Evolutionary conservation across 208 protist species (phyloP), one percentile per base, ranked within the genome.

Genomic region (Trypanosoma lewisi): DNA sequence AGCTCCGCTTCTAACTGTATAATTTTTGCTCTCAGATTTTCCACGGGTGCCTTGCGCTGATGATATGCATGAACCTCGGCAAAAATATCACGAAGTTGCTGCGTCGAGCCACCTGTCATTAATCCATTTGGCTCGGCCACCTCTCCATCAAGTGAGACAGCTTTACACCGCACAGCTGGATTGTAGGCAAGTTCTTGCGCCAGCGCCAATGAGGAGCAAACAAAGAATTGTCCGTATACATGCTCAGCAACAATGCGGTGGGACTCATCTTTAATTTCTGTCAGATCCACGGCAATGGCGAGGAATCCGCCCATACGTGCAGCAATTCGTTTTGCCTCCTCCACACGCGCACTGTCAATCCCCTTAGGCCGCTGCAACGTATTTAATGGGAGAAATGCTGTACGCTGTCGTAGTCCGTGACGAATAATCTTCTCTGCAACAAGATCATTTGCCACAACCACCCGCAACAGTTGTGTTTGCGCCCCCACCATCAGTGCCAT

Each of bases 71-170:
- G 60, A 41, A 91, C 77, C 56, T 92, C 83, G 4, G 72, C 75
- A 50, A 94, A 89, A 27, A 90, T 60, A 66, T 97, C 76, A 14
- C 78, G 85, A 34, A 95, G 64, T 48, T 85, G 75, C 37, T 66
- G 63, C 31, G 75, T 87, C n/a, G 95, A 84, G 14, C 97, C 97
- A 63, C 98, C 98, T 7, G 98, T 99, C 23, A 99, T 83, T 19
- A 98, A 96, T 31, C 99, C 99, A 19, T 71, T 71, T 12, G 99
- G 99, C 77, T 99, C 96, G 53, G 96, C 99, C 25, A 99, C 75
- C 56, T 99, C 98, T 31, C 99, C 99, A 2, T 99, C 97, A 5
- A 99, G 62, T 2, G 99, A 99, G n/a, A 99, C 98, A 16, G 97
- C 88, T 49, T 94, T 91, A 17, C 73, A 62, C 14, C 69, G 64